phyloP scores from a whole-genome alignment of 352 stramenopile genomes.

The Phytophthora pluvialis region DNA sequence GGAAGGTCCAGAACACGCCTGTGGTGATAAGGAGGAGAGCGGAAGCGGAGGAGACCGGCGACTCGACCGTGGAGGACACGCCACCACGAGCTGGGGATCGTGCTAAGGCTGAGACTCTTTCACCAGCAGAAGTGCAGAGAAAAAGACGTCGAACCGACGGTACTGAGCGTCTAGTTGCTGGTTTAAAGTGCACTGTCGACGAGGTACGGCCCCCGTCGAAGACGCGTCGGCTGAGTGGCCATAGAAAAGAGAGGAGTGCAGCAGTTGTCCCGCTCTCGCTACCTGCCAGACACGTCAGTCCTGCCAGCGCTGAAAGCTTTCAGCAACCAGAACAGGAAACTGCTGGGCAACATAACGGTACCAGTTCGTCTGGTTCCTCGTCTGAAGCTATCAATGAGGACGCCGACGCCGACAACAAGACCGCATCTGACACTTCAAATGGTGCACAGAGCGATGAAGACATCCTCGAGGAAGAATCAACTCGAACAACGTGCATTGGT shows the following conservation, averaged over 20 bases:
- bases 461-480: neutral
- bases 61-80: neutral
- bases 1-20: slow-evolving; percentile 17
- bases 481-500: neutral
- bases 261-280: neutral
- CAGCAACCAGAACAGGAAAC: neutral
- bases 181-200: neutral
- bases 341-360: neutral
- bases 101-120: neutral
- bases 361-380: too few relatives aligned
- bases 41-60: neutral
- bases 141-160: slow-evolving; percentile 6
- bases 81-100: neutral
- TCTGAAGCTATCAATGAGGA: neutral
- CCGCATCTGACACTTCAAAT: neutral
- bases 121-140: slow-evolving; percentile 6
- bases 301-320: neutral
- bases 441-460: neutral
- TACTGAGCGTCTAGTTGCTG: neutral
- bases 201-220: slow-evolving; percentile 22
- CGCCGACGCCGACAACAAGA: neutral
- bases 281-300: neutral
- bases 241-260: neutral
- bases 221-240: neutral
- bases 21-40: neutral